phyloP scores from a whole-genome alignment of 2,329 filamentous ascomycete species.

The Fusarium gaditjirri region DNA sequence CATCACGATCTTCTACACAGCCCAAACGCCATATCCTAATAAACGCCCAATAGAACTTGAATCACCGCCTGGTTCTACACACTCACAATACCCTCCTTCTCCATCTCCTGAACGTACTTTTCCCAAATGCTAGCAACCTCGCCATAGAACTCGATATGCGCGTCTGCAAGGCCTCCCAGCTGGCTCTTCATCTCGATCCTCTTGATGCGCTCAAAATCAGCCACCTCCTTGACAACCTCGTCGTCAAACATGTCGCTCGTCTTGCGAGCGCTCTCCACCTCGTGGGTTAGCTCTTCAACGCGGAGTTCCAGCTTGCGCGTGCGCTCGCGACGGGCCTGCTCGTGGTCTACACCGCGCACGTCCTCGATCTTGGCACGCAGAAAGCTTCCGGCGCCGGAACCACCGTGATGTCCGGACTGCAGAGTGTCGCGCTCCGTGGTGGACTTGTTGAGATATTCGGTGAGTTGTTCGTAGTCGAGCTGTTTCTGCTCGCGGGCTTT shows the following conservation, averaged over 20 bases:
- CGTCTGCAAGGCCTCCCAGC: constrained; percentile 82
- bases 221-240: constrained; percentile 91
- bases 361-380: constrained; percentile 95
- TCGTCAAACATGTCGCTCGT: constrained; percentile 95
- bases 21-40: constrained; percentile 37
- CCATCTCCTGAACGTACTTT: constrained; percentile 87
- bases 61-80: not conserved
- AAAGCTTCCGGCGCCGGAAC: constrained; percentile 83
- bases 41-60: constrained; percentile 17
- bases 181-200: constrained; percentile 90
- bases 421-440: constrained; percentile 86
- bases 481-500: constrained; percentile 97
- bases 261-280: constrained; percentile 88
- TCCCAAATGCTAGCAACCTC: constrained; percentile 87
- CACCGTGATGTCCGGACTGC: constrained; percentile 66
- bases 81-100: constrained; percentile 65
- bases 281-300: constrained; percentile 89
- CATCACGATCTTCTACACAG: constrained; percentile 8
- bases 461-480: constrained; percentile 94
- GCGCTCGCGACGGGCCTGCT: constrained; percentile 87
- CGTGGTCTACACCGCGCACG: constrained; percentile 95
- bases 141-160: constrained; percentile 88
- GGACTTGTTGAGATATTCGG: constrained; percentile 93
- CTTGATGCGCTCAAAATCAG: constrained; percentile 97
- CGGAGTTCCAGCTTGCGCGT: constrained; percentile 90